Base-by-base conservation (phyloP, 306 rosid genomes). In the Crotalaria pallida region DNA sequence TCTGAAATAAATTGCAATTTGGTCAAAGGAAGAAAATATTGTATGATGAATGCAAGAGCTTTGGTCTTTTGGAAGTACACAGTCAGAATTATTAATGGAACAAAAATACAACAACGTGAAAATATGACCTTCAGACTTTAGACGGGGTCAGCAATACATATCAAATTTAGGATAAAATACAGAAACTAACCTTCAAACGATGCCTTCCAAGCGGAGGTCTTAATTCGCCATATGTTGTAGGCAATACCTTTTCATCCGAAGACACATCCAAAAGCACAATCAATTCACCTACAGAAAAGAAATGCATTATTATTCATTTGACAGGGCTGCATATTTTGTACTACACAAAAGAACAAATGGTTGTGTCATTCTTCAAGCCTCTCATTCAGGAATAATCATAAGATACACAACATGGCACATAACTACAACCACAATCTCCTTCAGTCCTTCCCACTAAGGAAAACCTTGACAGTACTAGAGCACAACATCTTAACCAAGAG, bases 121-220 rank as follows among this genome's bases (percentile, higher is more conserved):
- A 58, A 29, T 16, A 61, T 43, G 29, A 53, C n/a, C n/a, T n/a
- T n/a, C n/a, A 66, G 9, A 33, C 58, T 23, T 64, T 16, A 29
- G 48, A 53, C 34, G 3, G 24, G 31, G 10, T 11, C 65, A 55
- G 60, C 61, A 55, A 44, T 24, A 52, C 61, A 29, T 33, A 10
- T 43, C 60, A 58, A 64, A 67, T 50, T 62, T 34, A 47, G 45
- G 56, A 53, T 41, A 24, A 19, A 59, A 38, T 47, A 61, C 16
- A 23, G 69, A 6, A 56, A 79, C 84, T 73, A 77, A 94, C 99
- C 97, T 91, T 94, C 34, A 91, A 79, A 16, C 99, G 91, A 75
- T 88, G 88, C 83, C 91, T 94, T 71, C 99, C 99, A 87, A 94
- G 97, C 56, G 99, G 99, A 77, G 99, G 99, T 83, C 85, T 88